Evolutionary conservation across 208 protist genomes (phyloP), one percentile per base, ranked within the genome.

Genomic region (Trypanosoma conorhini): DNA sequence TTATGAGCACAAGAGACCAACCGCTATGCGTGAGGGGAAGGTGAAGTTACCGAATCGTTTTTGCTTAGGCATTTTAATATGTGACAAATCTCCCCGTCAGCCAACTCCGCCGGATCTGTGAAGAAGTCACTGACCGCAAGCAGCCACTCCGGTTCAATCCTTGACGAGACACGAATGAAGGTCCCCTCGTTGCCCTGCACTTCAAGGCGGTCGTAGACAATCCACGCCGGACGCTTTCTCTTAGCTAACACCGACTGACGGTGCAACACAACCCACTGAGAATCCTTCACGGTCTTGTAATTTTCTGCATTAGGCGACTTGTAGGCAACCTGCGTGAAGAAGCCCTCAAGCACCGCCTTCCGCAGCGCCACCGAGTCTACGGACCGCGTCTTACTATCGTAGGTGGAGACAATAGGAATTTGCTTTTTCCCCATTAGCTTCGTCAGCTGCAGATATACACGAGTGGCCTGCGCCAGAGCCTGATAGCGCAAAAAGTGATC

Each of bases 161-260:
- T 73, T 1, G 87, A 92, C 5, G 74, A 81, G 0, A 77, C 69
- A 19, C 91, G 83, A 28, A 91, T 82, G 78, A 91, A 91, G 22
- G 79, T 90, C 31, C 80, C 88, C 13, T 83, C 80, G 22, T 89
- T 68, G 12, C 85, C 86, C 46, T 96, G 91, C 30, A 96, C 79
- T 61, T 94, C 88, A 21, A 96, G 83, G 17, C 89, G 85, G 54
- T 94, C 89, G 68, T 93, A 96, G 22, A 96, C 67, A 50, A 96
- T 77, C 89, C 91, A 96, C 44, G 56, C 48, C 3, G 88, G 87
- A 35, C 21, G 56, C 17, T 40, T 46, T 33, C 22, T 64, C 15
- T 56, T 73, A 38, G 72, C n/a, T 4, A 55, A 54, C 38, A 67
- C 35, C 7, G 85, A 96, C 24, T 92, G 79, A 9, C 70, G 74